These are phyloP conservation scores for Fusarium hostae DNA, from an alignment of 2,329 filamentous ascomycete genomes.

Conservation along the genomic window DNA sequence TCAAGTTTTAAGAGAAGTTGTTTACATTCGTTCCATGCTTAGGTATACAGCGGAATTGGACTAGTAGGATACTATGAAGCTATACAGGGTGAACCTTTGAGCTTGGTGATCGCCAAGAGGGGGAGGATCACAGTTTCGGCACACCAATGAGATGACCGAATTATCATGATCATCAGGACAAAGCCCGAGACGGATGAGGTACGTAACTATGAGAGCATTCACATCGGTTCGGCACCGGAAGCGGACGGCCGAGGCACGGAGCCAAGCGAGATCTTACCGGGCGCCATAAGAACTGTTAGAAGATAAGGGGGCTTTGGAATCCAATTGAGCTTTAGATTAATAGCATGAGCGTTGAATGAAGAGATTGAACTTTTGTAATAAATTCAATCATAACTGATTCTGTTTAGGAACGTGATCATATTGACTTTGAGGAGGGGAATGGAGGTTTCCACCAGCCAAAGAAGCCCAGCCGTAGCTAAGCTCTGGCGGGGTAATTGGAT, in stretches of 20 bases:
- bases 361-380: background rate
- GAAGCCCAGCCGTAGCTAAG: conserved; percentile 16
- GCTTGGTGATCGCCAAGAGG: background rate
- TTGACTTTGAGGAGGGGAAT: conserved; percentile 1
- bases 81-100: background rate
- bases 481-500: conserved; percentile 38
- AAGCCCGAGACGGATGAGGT: background rate
- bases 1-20: background rate
- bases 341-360: background rate
- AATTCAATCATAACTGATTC: background rate
- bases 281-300: background rate
- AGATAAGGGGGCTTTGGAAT: background rate
- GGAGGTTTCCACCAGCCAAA: conserved; percentile 6
- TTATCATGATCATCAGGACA: conserved; percentile 14
- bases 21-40: background rate
- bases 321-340: background rate
- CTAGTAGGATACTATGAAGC: background rate
- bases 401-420: background rate
- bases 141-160: background rate
- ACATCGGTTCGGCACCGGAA: conserved; percentile 23
- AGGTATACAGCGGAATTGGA: background rate
- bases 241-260: conserved; percentile 20
- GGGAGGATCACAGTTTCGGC: background rate
- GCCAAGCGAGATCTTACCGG: background rate
- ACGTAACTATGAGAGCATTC: conserved; percentile 20